These are phyloP conservation scores for Metschnikowia dekortorum DNA, from an alignment of 805 yeast genomes.

Conservation along the genomic window DNA sequence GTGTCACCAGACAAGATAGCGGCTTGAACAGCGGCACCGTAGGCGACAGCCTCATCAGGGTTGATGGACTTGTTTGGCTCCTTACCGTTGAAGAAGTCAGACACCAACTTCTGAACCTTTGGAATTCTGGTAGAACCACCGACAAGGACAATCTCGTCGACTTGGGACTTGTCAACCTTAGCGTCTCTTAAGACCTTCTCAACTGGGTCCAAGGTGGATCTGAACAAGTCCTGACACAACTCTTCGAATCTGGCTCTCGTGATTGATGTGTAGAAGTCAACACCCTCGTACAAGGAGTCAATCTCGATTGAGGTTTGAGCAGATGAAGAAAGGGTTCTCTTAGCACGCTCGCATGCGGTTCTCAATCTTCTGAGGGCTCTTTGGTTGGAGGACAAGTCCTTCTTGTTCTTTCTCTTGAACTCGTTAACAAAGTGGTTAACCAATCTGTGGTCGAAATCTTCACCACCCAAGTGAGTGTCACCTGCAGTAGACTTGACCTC, in stretches of 20 bases:
- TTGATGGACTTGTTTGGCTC: constrained; percentile 46
- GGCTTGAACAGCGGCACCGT: constrained; percentile 96
- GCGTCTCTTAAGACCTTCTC: constrained; percentile 45
- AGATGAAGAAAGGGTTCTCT: constrained; percentile 42
- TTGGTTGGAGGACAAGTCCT: constrained; percentile 75
- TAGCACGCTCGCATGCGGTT: constrained; percentile 48
- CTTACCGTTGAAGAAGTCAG: constrained; percentile 43
- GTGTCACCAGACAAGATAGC: constrained; percentile 88
- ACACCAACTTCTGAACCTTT: constrained; percentile 46
- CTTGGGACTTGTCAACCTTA: constrained; percentile 41
- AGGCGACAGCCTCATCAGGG: constrained; percentile 50
- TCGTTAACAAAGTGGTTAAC: constrained; percentile 87
- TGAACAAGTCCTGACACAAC: constrained; percentile 42
- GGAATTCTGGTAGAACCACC: constrained; percentile 52
- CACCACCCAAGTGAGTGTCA: constrained; percentile 98
- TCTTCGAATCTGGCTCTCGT: constrained; percentile 48
- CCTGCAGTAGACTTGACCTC: constrained; percentile 68
- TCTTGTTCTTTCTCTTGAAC: constrained; percentile 89
- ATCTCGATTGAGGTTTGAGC: constrained; percentile 42
- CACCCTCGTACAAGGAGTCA: constrained; percentile 46
- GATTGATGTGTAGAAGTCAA: constrained; percentile 44
- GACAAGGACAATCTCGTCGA: constrained; percentile 45
- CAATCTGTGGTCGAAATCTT: constrained; percentile 87
- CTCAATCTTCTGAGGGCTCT: constrained; percentile 72
- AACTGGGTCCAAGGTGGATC: constrained; percentile 44